A percentile compares a stretch with the other conserved stretches of the same genome.
These are phyloP conservation scores for Leucocoprinus gongylophorus DNA, from an alignment of 1,284 basidiomycete species.

Conservation along the genomic window DNA sequence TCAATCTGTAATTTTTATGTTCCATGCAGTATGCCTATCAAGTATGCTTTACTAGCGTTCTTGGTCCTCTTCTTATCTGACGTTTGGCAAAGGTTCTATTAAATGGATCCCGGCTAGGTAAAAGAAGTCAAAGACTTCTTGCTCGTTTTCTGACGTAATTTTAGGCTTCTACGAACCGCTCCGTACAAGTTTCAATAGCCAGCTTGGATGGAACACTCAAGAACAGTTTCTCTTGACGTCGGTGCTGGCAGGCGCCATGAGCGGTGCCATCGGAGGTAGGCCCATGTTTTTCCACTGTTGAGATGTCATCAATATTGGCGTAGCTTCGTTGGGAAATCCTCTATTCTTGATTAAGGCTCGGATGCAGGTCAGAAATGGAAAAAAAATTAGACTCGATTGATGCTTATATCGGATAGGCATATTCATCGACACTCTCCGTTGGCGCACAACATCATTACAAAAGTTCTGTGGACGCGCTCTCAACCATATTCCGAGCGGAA, in stretches of 20 bases:
- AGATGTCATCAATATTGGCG: not conserved
- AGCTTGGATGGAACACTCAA: slow-evolving; percentile 56
- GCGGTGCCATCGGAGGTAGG: slow-evolving; percentile 85
- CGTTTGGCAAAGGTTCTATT: slow-evolving; percentile 62
- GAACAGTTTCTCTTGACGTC: slow-evolving; percentile 71
- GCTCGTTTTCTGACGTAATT: not conserved
- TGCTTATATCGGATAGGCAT: slow-evolving; percentile 49
- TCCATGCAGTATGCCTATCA: slow-evolving; percentile 78
- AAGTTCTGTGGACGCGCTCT: slow-evolving; percentile 73
- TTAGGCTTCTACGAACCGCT: slow-evolving; percentile 95
- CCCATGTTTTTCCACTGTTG: slow-evolving; percentile 5
- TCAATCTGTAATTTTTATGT: not conserved
- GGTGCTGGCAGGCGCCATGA: slow-evolving; percentile 79
- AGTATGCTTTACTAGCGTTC: slow-evolving; percentile 38
- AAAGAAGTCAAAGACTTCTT: slow-evolving; percentile 15
- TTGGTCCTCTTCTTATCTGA: slow-evolving; percentile 11
- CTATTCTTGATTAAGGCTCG: slow-evolving; percentile 95
- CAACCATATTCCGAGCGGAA: slow-evolving; percentile 75
- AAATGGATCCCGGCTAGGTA: slow-evolving; percentile 91
- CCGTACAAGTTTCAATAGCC: slow-evolving; percentile 62
- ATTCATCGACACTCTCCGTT: slow-evolving; percentile 89
- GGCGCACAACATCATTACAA: slow-evolving; percentile 92
- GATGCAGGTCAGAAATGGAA: slow-evolving; percentile 66
- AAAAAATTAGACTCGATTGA: not conserved
- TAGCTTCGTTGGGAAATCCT: slow-evolving; percentile 88